phyloP scores from a whole-genome alignment of 495 filamentous ascomycete species.

The Aspergillus diversus region DNA sequence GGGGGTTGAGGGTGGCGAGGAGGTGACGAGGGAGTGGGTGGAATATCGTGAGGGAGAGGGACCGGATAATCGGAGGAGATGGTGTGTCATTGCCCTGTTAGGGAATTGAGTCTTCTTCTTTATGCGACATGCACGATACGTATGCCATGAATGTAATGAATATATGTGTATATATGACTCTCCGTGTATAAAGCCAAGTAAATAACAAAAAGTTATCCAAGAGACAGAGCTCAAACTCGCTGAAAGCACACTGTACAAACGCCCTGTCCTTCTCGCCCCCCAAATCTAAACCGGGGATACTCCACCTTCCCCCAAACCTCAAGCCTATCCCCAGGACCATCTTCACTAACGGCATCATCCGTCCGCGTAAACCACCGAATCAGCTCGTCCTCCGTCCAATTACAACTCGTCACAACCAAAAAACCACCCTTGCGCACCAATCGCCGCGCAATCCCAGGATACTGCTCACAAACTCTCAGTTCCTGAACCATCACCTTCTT shows the following conservation, averaged over 20 bases:
- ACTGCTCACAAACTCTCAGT: conserved; percentile 69
- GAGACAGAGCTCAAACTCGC: conserved; percentile 22
- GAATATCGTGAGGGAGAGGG: conserved; percentile 61
- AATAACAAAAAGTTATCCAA: not conserved
- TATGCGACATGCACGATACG: not conserved
- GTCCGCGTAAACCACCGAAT: conserved; percentile 67
- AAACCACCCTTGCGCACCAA: conserved; percentile 71
- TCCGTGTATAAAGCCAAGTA: not conserved
- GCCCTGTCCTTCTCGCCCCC: conserved; percentile 80
- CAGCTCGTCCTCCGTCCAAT: conserved; percentile 95
- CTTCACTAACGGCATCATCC: not conserved
- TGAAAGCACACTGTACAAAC: conserved; percentile 81
- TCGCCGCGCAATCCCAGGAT: conserved; percentile 63
- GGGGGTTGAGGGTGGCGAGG: conserved; percentile 48
- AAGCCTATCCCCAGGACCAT: conserved; percentile 43
- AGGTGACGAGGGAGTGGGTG: conserved; percentile 66
- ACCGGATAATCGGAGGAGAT: conserved; percentile 67
- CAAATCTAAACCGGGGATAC: conserved; percentile 86
- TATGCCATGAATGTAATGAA: not conserved
- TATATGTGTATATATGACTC: not conserved
- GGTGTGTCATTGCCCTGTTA: conserved; percentile 76
- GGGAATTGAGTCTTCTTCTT: conserved; percentile 20
- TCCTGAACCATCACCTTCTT: conserved; percentile 26
- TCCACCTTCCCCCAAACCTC: conserved; percentile 65
- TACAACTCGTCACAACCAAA: conserved; percentile 90